Conservation (phyloP, 2,329 filamentous ascomycete genomes). For the Rutstroemia sp. region DNA sequence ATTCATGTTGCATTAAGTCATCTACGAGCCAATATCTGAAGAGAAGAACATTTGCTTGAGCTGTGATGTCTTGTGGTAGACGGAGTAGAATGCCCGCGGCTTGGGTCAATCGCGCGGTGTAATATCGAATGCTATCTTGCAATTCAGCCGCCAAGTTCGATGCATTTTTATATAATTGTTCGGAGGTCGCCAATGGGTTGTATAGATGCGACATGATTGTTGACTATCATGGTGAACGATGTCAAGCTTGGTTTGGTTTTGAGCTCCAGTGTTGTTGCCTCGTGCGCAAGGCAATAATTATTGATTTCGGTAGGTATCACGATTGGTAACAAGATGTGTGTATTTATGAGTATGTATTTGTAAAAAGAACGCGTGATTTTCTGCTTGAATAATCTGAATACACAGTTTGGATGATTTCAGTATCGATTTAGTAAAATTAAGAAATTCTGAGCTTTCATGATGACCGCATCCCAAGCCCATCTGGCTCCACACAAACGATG, state of each 20-base stretch:
- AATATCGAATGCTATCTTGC: constrained; percentile 64
- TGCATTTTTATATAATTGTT: constrained; percentile 55
- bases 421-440: too few relatives aligned
- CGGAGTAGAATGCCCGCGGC: constrained; percentile 73
- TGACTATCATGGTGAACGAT: background rate
- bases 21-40: constrained; percentile 67
- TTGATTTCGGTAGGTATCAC: background rate
- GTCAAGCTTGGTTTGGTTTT: background rate
- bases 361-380: too few relatives aligned
- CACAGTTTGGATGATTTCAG: too few relatives aligned
- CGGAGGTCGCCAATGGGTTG: constrained; percentile 66
- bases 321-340: too few relatives aligned
- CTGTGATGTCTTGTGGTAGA: constrained; percentile 77
- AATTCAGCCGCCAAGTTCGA: constrained; percentile 58
- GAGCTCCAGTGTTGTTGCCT: constrained; percentile 12
- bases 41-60: constrained; percentile 76
- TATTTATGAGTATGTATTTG: too few relatives aligned
- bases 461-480: too few relatives aligned
- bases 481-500: too few relatives aligned
- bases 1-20: constrained; percentile 50
- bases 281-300: constrained; percentile 20
- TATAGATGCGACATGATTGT: constrained; percentile 52
- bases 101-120: constrained; percentile 67
- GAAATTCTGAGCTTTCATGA: too few relatives aligned
- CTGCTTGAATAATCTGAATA: too few relatives aligned